Percentiles rank a stretch among this genome's conserved stretches.
Evolutionary conservation across 1,284 basidiomycete genomes (phyloP).

Genomic region (Microbotryum silenes-acaulis): DNA sequence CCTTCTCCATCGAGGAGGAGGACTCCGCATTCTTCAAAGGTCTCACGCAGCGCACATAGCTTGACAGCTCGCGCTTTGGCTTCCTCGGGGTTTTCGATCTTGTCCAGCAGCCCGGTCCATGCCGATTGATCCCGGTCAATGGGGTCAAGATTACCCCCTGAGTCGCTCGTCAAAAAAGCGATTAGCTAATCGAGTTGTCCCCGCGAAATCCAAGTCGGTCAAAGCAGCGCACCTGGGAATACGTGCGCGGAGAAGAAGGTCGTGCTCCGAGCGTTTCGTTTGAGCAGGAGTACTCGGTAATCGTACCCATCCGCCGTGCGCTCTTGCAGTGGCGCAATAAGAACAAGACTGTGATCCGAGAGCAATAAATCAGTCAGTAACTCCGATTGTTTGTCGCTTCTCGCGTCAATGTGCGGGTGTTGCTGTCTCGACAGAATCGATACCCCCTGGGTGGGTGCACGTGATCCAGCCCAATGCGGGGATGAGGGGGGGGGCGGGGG

Average conservation of each 20-base stretch:
- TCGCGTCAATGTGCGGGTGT: too few relatives aligned
- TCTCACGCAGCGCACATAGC: conserved; percentile 34
- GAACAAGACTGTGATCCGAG: conserved; percentile 11
- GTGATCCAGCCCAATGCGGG: too few relatives aligned
- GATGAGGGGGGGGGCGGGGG: too few relatives aligned
- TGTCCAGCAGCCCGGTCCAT: background rate
- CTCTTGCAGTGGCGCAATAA: conserved; percentile 24
- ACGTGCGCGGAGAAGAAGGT: conserved; percentile 30
- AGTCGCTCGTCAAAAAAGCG: too few relatives aligned
- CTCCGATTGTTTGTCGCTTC: too few relatives aligned
- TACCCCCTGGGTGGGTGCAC: too few relatives aligned
- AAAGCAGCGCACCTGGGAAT: conserved; percentile 26
- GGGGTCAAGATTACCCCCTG: conserved; percentile 33
- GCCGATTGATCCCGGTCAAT: conserved; percentile 10
- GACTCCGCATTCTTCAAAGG: conserved; percentile 36
- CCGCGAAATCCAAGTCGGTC: background rate
- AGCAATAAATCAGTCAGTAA: too few relatives aligned
- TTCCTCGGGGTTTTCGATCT: background rate
- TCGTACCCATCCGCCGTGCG: conserved; percentile 28
- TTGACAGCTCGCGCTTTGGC: conserved; percentile 14
- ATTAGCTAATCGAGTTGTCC: background rate
- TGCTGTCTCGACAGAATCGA: too few relatives aligned
- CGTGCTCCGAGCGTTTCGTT: conserved; percentile 15
- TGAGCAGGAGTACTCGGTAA: conserved; percentile 29
- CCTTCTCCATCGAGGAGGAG: conserved; percentile 15